Evolutionary conservation across 2,329 filamentous ascomycete genomes (phyloP).

Genomic region (Colletotrichum cordylinicola): DNA sequence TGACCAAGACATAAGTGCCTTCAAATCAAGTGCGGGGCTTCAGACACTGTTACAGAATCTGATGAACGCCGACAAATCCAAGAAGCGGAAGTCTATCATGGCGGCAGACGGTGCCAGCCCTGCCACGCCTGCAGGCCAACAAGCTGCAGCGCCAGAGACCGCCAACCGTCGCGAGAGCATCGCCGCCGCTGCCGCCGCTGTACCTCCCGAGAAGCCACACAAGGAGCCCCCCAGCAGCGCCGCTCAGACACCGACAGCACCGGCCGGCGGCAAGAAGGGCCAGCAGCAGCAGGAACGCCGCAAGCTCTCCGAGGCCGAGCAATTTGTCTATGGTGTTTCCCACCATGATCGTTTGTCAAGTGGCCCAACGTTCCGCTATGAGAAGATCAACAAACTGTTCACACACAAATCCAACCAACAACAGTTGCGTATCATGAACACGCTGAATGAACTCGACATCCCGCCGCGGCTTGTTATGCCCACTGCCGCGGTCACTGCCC

Average conservation of each 20-base stretch:
- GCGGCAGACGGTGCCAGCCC: constrained; percentile 62
- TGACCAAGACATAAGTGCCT: constrained; percentile 74
- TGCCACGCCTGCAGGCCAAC: constrained; percentile 35
- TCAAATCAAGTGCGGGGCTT: constrained; percentile 82
- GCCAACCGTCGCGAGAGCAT: constrained; percentile 58
- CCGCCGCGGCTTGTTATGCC: constrained; percentile 75
- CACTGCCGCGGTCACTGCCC: constrained; percentile 72
- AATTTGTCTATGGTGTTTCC: constrained; percentile 81
- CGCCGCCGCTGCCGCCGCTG: constrained; percentile 42
- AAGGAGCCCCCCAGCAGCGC: constrained; percentile 49
- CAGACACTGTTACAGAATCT: constrained; percentile 83
- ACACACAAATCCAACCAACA: constrained; percentile 79
- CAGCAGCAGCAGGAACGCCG: constrained; percentile 61
- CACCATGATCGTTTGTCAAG: constrained; percentile 85
- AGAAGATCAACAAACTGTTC: constrained; percentile 79
- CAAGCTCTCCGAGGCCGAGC: constrained; percentile 77
- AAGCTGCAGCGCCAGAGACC: constrained; percentile 35
- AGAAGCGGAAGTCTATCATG: constrained; percentile 81
- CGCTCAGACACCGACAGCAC: constrained; percentile 40
- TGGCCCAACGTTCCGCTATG: constrained; percentile 89
- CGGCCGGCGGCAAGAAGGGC: constrained; percentile 57
- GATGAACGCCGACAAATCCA: constrained; percentile 82
- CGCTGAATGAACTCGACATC: constrained; percentile 75
- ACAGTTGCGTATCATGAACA: constrained; percentile 75
- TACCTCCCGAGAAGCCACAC: constrained; percentile 33